Conservation (phyloP, 805 yeast genomes). For the Saccharomycopsis guyanensis region DNA sequence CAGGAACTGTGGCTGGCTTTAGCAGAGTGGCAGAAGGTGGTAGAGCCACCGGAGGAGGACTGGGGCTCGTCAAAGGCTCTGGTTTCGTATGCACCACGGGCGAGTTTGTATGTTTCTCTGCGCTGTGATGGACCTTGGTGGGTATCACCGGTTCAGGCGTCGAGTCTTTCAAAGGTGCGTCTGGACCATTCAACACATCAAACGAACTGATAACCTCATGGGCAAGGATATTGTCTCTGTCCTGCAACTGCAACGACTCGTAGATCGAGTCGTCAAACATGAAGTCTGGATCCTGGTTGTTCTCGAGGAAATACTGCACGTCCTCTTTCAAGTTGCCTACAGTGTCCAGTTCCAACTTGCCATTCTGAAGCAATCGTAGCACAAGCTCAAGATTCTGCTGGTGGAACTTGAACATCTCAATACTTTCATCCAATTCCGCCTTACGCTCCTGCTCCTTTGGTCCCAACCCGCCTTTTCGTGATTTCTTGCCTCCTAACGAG, state of each 20-base stretch:
- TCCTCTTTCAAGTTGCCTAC: constrained; percentile 79
- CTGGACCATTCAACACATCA: constrained; percentile 6
- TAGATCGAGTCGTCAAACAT: constrained; percentile 90
- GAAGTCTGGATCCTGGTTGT: constrained; percentile 87
- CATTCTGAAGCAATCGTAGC: constrained; percentile 69
- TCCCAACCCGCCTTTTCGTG: constrained; percentile 15
- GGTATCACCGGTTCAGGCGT: constrained; percentile 1
- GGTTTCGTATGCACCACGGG: background rate
- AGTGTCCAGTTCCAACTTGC: constrained; percentile 68
- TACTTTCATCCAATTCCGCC: constrained; percentile 50
- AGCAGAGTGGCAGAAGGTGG: constrained; percentile 23
- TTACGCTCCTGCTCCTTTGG: constrained; percentile 58
- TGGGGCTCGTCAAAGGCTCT: background rate
- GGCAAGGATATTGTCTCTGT: constrained; percentile 23
- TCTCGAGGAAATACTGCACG: constrained; percentile 86
- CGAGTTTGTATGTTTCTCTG: background rate
- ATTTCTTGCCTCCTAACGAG: constrained; percentile 8
- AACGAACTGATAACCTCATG: constrained; percentile 17
- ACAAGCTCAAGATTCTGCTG: constrained; percentile 70
- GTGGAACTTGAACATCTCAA: constrained; percentile 76
- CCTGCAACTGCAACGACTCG: constrained; percentile 72
- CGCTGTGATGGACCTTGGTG: background rate
- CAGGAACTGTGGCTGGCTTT: constrained; percentile 48
- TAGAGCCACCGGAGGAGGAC: background rate
- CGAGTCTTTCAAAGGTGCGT: background rate